phyloP scores from a whole-genome alignment of 1,284 basidiomycete genomes.

The Dichomitus squalens region DNA sequence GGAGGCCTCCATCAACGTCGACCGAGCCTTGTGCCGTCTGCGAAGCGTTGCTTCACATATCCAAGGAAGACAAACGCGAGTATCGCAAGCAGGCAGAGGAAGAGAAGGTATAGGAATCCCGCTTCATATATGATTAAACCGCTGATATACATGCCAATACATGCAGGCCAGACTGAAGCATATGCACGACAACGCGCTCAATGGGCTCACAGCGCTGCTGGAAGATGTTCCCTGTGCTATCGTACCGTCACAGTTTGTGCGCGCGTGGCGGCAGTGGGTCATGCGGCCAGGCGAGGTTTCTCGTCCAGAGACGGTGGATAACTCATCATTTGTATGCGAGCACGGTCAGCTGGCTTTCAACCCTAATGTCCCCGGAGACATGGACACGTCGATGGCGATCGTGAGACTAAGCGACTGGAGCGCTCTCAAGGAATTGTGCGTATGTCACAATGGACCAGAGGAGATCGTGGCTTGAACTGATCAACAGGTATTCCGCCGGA shows the following conservation, averaged over 20 bases:
- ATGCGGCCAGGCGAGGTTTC: constrained; percentile 53
- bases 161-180: constrained; percentile 58
- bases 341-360: constrained; percentile 69
- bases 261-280: constrained; percentile 70
- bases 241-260: constrained; percentile 62
- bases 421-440: constrained; percentile 56
- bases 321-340: constrained; percentile 62
- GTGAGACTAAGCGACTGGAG: constrained; percentile 69
- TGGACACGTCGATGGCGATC: constrained; percentile 54
- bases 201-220: constrained; percentile 45
- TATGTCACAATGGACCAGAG: constrained; percentile 10
- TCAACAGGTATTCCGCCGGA: constrained; percentile 57
- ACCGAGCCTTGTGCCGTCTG: constrained; percentile 62
- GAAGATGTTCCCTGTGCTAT: constrained; percentile 57
- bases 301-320: constrained; percentile 67
- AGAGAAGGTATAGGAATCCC: constrained; percentile 62
- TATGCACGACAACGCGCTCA: constrained; percentile 58
- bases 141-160: constrained; percentile 6
- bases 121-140: constrained; percentile 13
- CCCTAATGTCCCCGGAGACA: constrained; percentile 58
- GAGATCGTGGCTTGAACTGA: background rate
- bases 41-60: constrained; percentile 53
- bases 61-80: constrained; percentile 59
- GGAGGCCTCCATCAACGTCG: constrained; percentile 55
- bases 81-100: constrained; percentile 64